Base-by-base conservation (phyloP, 371 early-diverging fungal species). In the Chytridium lagenaria region DNA sequence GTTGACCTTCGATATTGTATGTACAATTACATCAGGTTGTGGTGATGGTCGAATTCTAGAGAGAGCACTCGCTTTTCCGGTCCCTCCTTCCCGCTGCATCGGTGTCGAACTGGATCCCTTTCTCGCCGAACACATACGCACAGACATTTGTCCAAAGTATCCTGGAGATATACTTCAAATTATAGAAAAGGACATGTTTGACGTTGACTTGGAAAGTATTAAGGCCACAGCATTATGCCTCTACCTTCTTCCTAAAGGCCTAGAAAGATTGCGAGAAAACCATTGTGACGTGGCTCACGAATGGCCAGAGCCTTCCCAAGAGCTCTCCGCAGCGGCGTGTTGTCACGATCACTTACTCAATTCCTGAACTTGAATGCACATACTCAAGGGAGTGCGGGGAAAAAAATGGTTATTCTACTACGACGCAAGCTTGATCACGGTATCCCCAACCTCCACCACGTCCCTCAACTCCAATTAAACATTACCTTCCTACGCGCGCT, bases 101-200 rank as follows among this genome's bases (percentile, higher is more conserved):
- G 81, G 81, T 49, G 67, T 78, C 15, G 81, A 81, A 50, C 66
- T 81, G 23, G 81, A 81, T 65, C 77, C 77, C 50, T 63, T 51
- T 26, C 67, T 81, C 34, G 74, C 71, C 34, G 52, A 31, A 15
- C 69, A 74, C 65, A 28, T 75, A 44, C 69, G 70, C n/a, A 19
- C 1, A 15, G 69, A 39, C 15, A 33, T 70, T 2, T 37, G 26
- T 1, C 67, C 68, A 49, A 44, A 16, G 3, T 59, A 38, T 26
- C 12, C 39, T 31, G 37, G 28, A 16, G 63, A 33, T 16, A 10
- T 10, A 10, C 33, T 79, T 28, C 19, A 10, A 2, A 36, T 80
- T 19, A 38, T 78, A 31, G 74, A 77, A 57, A 49, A 51, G 38
- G 71, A 81, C 63, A 81, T 81, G 81, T 81, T 78, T 51, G 66